phyloP scores from a whole-genome alignment of 2,329 filamentous ascomycete genomes.

The Neopestalotiopsis clavispora region DNA sequence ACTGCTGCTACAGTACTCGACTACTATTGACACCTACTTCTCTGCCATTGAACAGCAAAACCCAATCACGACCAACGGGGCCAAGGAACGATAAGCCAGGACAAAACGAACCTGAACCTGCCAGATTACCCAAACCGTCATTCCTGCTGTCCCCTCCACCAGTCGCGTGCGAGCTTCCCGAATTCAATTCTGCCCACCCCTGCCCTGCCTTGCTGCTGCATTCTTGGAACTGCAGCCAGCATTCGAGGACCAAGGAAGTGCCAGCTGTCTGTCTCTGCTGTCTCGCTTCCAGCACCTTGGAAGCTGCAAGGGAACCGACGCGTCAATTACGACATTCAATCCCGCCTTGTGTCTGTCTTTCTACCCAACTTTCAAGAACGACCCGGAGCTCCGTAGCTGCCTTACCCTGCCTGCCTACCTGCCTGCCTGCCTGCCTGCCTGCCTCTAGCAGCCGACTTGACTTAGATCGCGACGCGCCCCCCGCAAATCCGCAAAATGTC shows the following conservation, averaged over 20 bases:
- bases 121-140: conserved; percentile 15
- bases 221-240: not conserved
- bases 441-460: not conserved
- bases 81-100: conserved; percentile 4
- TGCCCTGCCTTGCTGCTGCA: not conserved
- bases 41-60: not conserved
- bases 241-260: not conserved
- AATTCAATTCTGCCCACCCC: not conserved
- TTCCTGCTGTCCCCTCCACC: conserved; percentile 9
- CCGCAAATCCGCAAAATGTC: conserved; percentile 54
- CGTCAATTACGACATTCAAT: conserved; percentile 15
- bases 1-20: too few relatives aligned
- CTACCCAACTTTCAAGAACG: too few relatives aligned
- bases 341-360: too few relatives aligned
- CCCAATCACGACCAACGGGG: not conserved
- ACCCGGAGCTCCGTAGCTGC: not conserved
- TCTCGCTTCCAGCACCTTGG: conserved; percentile 2
- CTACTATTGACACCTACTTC: not conserved
- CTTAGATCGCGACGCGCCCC: not conserved
- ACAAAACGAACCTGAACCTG: not conserved
- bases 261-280: conserved; percentile 12
- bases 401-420: not conserved
- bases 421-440: too few relatives aligned
- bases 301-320: conserved; percentile 15
- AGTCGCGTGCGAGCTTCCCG: conserved; percentile 9